A percentile compares a stretch with the other conserved stretches of the same genome.
Evolutionary conservation across 202 grass and related monocot species (phyloP).

Genomic region (Schoenoplectus tabernaemontani): DNA sequence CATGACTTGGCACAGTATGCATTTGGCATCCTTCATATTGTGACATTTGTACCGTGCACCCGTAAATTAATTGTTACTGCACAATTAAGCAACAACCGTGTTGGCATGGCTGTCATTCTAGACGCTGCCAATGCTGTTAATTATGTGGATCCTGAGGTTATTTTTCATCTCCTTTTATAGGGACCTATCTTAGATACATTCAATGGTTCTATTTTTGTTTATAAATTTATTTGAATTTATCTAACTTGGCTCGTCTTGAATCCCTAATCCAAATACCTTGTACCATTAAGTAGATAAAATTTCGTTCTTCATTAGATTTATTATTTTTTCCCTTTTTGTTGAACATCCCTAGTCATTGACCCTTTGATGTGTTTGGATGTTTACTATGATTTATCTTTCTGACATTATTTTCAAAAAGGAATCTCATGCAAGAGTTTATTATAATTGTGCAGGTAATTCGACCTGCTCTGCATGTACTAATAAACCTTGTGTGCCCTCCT

Average conservation of each 20-base stretch:
- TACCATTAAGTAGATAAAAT: background rate
- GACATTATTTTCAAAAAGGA: background rate
- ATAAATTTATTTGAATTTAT: background rate
- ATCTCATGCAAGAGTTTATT: background rate
- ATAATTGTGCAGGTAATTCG: slow-evolving; percentile 58
- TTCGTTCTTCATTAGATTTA: background rate
- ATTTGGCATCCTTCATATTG: slow-evolving; percentile 90
- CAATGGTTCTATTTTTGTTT: background rate
- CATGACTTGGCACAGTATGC: slow-evolving; percentile 89
- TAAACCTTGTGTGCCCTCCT: slow-evolving; percentile 96
- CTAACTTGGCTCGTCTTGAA: slow-evolving; percentile 5
- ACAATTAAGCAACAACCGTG: slow-evolving; percentile 74
- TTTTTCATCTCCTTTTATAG: slow-evolving; percentile 23
- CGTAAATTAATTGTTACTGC: slow-evolving; percentile 83
- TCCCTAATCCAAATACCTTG: background rate
- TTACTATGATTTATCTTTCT: background rate
- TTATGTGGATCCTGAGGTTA: slow-evolving; percentile 91
- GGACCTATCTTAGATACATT: slow-evolving; percentile 10
- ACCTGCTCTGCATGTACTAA: slow-evolving; percentile 80
- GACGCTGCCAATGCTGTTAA: slow-evolving; percentile 70
- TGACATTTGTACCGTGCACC: slow-evolving; percentile 67
- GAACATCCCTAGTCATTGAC: background rate
- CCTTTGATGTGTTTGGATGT: background rate
- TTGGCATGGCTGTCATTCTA: slow-evolving; percentile 74
- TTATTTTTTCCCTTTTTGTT: background rate